phyloP scores from a whole-genome alignment of 2,329 filamentous ascomycete species.

The Ascochyta rabiei region DNA sequence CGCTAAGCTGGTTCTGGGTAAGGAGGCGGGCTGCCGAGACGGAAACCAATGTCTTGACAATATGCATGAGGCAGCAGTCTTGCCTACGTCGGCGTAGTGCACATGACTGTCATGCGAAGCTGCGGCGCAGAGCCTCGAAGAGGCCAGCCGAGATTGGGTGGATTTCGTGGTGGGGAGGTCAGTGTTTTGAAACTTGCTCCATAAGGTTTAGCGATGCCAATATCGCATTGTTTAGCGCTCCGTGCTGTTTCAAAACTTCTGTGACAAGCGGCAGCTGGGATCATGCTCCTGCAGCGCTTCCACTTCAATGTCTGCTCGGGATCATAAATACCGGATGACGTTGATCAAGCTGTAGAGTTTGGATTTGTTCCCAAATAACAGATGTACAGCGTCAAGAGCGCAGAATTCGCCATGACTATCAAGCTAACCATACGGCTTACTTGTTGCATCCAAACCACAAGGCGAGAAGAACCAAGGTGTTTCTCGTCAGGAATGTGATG shows the following conservation, averaged over 20 bases:
- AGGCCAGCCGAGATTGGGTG: slow-evolving; percentile 29
- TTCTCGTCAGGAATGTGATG: neutral
- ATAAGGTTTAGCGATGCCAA: slow-evolving; percentile 23
- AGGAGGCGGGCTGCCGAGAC: slow-evolving; percentile 19
- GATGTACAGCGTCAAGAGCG: neutral
- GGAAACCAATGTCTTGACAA: slow-evolving; percentile 17
- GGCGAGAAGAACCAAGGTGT: neutral
- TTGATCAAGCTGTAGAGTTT: neutral
- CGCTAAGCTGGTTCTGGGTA: slow-evolving; percentile 12
- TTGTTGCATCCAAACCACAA: neutral
- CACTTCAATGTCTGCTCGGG: neutral
- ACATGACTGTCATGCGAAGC: slow-evolving; percentile 22
- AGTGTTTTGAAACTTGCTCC: slow-evolving; percentile 30
- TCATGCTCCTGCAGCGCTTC: slow-evolving; percentile 16
- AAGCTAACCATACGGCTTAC: neutral
- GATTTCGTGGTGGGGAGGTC: slow-evolving; percentile 25
- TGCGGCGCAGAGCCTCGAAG: slow-evolving; percentile 12
- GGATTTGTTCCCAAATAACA: neutral
- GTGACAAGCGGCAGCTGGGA: slow-evolving; percentile 23
- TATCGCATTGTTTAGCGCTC: slow-evolving; percentile 23
- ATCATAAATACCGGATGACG: neutral
- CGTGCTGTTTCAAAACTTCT: slow-evolving; percentile 32
- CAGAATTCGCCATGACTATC: neutral
- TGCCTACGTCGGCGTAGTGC: slow-evolving; percentile 13
- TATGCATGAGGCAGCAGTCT: slow-evolving; percentile 23